phyloP scores from a whole-genome alignment of 352 stramenopile genomes.

The Globisporangium canariense region DNA sequence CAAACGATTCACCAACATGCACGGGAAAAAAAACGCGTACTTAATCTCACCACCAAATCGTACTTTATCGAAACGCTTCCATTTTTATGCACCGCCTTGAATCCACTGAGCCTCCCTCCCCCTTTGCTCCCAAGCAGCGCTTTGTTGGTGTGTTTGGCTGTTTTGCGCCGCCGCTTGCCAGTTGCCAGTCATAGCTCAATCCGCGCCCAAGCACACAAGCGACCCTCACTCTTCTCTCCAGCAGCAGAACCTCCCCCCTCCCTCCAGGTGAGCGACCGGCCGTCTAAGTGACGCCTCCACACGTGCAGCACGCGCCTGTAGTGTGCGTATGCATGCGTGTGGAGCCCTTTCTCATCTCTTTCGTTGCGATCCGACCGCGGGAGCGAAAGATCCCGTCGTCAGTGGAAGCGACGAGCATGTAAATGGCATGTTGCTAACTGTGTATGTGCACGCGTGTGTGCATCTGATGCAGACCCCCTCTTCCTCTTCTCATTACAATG shows the following conservation, averaged over 20 bases:
- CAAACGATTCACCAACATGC: no score
- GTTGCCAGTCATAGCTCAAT: slow-evolving; percentile 15
- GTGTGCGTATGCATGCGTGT: neutral
- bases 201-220: slow-evolving; percentile 15
- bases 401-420: neutral
- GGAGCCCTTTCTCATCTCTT: neutral
- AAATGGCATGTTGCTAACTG: no score
- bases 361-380: neutral
- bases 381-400: neutral
- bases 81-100: slow-evolving; percentile 13
- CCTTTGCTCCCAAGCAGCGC: slow-evolving; percentile 13
- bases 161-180: neutral
- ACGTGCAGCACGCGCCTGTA: neutral
- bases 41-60: neutral
- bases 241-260: neutral
- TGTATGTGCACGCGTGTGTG: neutral
- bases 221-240: neutral
- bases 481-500: slow-evolving; percentile 22
- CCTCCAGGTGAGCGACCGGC: neutral
- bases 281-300: neutral
- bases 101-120: slow-evolving; percentile 10
- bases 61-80: neutral
- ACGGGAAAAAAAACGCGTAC: neutral
- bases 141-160: neutral
- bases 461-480: neutral